Base-by-base conservation (phyloP, 345 rosid species). In the Pistacia integerrima region DNA sequence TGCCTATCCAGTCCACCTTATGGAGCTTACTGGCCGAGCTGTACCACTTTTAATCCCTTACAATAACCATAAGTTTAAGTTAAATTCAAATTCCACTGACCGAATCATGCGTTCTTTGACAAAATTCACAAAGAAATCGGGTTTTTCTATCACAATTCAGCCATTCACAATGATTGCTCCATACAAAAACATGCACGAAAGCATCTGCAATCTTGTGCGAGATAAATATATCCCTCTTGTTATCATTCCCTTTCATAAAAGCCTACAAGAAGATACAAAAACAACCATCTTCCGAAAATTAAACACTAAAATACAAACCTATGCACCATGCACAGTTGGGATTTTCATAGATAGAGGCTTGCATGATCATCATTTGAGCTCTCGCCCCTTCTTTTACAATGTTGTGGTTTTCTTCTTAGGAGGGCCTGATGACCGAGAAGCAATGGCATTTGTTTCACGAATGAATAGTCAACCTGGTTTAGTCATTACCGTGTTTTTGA, bases 381-480 rank as follows among this genome's bases (percentile, higher is more conserved):
- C 58, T 0, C 3, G 36, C 12, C 11, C 33, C 1, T 48, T 70
- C 51, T 74, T 74, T 36, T 77, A 18, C 49, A 64, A 59, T 4
- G 49, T 81, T 6, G 79, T 58, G 1, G 74, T 79, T 9, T 5
- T 85, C 11, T 84, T 87, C 74, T 11, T 79, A 1, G 81, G 86
- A 0, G 85, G 90, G 1, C 36, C 52, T 5, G 81, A 81, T 46
- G 88, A 84, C 57, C 77, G 84, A 0, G 88, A 84, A 63, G 86
- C 83, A 13, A 44, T 80, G 62, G 18, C 87, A 11, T 55, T 84
- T 0, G 83, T 69, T 5, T 18, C 41, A 3, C 76, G 87, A 16
- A 84, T 81, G 80, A 64, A 76, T 1, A 56, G 59, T 0, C 77
- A 77, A 44, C 81, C 75, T 22, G 28, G 44, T 11, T 61, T 79